A percentile compares a stretch with the other conserved stretches of the same genome.
Evolutionary conservation across 2,329 filamentous ascomycete genomes (phyloP).

Genomic region (Graphiopsis chlorocephala): DNA sequence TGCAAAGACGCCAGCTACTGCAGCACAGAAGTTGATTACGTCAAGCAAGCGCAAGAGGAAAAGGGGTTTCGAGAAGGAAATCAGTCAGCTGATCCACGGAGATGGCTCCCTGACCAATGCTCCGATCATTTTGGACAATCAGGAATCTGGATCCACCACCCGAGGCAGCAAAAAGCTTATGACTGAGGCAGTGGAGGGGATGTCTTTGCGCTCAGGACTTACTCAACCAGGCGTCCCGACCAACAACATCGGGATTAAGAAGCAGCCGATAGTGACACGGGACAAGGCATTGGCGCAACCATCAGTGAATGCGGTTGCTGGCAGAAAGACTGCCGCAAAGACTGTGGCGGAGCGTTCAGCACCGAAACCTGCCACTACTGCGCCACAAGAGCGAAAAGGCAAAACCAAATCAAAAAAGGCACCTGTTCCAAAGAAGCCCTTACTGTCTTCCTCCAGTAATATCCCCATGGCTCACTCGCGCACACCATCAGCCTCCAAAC

Average conservation of each 20-base stretch:
- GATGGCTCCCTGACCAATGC: constrained; percentile 1
- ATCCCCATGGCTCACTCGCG: not conserved
- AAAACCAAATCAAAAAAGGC: not conserved
- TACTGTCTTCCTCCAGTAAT: too few species aligned
- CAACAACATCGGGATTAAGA: not conserved
- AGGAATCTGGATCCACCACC: not conserved
- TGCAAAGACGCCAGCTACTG: not conserved
- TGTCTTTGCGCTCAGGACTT: not conserved
- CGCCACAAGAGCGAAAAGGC: not conserved
- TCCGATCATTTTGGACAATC: not conserved
- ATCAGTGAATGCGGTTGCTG: not conserved
- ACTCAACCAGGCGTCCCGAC: not conserved
- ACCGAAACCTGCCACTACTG: not conserved
- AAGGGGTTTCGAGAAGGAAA: not conserved
- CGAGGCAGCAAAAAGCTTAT: not conserved
- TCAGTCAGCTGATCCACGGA: not conserved
- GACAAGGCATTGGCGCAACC: not conserved
- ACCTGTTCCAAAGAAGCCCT: not conserved
- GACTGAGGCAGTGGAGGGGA: not conserved
- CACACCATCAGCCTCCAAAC: not conserved
- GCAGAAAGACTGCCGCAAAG: not conserved
- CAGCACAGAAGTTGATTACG: not conserved
- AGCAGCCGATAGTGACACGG: not conserved
- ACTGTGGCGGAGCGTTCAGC: not conserved
- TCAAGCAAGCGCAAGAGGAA: not conserved